phyloP scores from a whole-genome alignment of 345 rosid species.

The Syzygium aromaticum region DNA sequence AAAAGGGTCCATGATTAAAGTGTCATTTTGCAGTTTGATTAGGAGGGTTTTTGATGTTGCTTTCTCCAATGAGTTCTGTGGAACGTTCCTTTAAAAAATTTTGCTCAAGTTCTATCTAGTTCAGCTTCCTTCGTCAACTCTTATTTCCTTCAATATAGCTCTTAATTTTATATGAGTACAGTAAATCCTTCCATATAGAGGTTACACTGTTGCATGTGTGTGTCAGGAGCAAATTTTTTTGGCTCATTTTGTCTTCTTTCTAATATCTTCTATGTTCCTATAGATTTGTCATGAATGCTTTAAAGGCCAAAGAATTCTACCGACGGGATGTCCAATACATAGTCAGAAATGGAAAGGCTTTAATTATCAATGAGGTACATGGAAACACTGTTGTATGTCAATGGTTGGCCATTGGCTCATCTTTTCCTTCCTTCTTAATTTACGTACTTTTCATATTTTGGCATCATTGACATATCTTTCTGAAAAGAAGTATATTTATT shows the following conservation, averaged over 20 bases:
- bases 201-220: background rate
- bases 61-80: background rate
- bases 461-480: background rate
- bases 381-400: background rate
- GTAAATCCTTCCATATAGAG: background rate
- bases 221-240: background rate
- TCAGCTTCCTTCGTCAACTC: background rate
- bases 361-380: conserved; percentile 87
- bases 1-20: background rate
- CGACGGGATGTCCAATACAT: conserved; percentile 87
- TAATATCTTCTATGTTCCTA: background rate
- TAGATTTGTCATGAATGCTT: conserved; percentile 94
- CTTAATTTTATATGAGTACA: background rate
- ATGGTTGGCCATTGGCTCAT: background rate
- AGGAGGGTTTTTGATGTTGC: background rate
- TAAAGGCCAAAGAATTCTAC: conserved; percentile 96
- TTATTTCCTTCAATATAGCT: background rate
- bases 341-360: conserved; percentile 88
- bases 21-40: background rate
- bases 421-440: background rate
- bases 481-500: background rate
- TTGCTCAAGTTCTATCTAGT: background rate
- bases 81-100: background rate
- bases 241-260: background rate
- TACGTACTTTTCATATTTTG: background rate